Conservation (phyloP, 345 rosid genomes). For the Pistacia vera region DNA sequence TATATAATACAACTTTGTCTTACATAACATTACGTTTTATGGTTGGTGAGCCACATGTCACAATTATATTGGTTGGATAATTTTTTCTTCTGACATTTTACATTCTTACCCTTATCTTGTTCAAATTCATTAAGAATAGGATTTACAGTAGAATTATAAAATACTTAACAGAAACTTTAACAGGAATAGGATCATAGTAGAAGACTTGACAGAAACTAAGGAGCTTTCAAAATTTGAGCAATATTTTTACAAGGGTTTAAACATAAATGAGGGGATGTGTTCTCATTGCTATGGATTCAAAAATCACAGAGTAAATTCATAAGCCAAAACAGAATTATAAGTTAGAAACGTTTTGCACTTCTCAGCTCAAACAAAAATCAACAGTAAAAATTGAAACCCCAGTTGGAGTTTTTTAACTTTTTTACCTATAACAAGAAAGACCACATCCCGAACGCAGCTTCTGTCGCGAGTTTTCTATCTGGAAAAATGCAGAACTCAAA, state of each 20-base stretch:
- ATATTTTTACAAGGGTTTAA: background rate
- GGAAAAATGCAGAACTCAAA: conserved; percentile 33
- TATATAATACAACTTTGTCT: too few relatives aligned
- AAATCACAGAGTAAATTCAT: conserved; percentile 8
- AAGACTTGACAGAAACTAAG: too few relatives aligned
- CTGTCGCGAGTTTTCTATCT: conserved; percentile 41
- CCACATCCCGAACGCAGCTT: conserved; percentile 36
- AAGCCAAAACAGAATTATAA: conserved; percentile 15
- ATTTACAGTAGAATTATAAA: too few relatives aligned
- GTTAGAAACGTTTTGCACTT: conserved; percentile 12
- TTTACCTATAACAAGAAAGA: conserved; percentile 29
- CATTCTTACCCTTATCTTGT: too few relatives aligned
- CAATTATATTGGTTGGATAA: too few relatives aligned
- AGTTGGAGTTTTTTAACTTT: conserved; percentile 28
- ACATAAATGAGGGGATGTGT: conserved; percentile 31
- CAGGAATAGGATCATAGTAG: too few relatives aligned
- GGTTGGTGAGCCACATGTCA: too few relatives aligned
- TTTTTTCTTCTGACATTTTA: too few relatives aligned
- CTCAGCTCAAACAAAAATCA: conserved; percentile 25
- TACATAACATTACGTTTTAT: too few relatives aligned
- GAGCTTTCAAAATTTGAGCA: too few relatives aligned
- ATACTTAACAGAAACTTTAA: too few relatives aligned
- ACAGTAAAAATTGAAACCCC: conserved; percentile 28
- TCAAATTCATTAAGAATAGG: too few relatives aligned
- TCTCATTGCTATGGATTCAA: conserved; percentile 39